Conservation (phyloP, 345 rosid genomes). For the Balakata baccata region DNA sequence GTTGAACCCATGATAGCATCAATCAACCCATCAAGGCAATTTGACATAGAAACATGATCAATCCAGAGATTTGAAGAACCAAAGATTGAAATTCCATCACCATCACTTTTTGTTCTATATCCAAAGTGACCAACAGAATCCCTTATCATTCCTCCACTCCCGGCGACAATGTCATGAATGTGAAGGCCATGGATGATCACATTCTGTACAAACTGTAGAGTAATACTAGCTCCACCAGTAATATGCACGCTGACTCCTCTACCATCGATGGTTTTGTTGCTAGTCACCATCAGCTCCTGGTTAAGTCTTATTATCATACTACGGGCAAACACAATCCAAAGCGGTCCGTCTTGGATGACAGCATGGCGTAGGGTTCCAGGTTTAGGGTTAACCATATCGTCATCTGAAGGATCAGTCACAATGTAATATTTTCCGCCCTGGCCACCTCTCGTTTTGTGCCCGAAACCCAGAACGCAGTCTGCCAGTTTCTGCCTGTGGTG, state of each 20-base stretch:
- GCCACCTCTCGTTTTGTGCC: conserved; percentile 59
- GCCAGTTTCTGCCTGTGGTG: conserved; percentile 50
- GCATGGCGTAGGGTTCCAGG: conserved; percentile 76
- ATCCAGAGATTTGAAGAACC: conserved; percentile 67
- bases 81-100: conserved; percentile 71
- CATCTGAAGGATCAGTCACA: conserved; percentile 59
- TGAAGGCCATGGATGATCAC: conserved; percentile 65
- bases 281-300: conserved; percentile 59
- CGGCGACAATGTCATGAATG: conserved; percentile 47
- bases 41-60: conserved; percentile 71
- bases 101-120: conserved; percentile 59
- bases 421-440: conserved; percentile 48
- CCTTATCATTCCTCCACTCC: conserved; percentile 58
- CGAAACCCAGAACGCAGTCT: conserved; percentile 66
- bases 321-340: conserved; percentile 67
- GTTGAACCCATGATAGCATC: conserved; percentile 72
- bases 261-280: conserved; percentile 78
- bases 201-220: conserved; percentile 50
- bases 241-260: conserved; percentile 64
- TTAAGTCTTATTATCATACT: conserved; percentile 58
- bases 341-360: conserved; percentile 57
- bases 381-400: conserved; percentile 54
- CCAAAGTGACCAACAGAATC: conserved; percentile 62
- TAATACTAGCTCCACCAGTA: conserved; percentile 62
- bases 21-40: conserved; percentile 62